Base-by-base conservation (phyloP, 257 asterid genomes). In the Ligustrum vulgare region DNA sequence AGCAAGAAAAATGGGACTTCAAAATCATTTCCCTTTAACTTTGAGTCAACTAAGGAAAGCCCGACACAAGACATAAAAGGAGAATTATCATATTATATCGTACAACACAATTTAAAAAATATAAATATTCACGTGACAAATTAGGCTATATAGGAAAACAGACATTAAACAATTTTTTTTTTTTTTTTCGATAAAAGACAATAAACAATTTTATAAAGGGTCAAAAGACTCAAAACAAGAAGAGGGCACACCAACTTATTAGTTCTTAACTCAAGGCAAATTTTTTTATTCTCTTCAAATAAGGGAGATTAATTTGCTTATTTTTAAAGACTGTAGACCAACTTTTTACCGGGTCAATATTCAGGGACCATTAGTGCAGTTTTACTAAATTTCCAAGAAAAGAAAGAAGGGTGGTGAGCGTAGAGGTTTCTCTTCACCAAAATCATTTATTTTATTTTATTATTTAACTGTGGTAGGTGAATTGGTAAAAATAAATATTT, bases 401-500 rank as follows among this genome's bases (percentile, higher is more conserved):
- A 16, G 1, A 16, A 47, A 16, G 1, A 13, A 6, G 60, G 7
- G 23, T 16, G 9, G 67, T 22, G 18, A 35, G 16, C 3, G 32
- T 58, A 5, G 31, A 58, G 22, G 33, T 20, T 9, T 22, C 66
- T 58, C 15, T n/a, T 11, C n/a, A 13, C n/a, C 56, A 15, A 15
- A 45, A 45, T 45, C 56, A 15, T 16, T 45, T 28, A 28, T 28
- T 28, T 28, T 28, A 28, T 28, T 45, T 45, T 45, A 45, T 20
- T 0, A 45, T 78, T 47, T 63, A 1, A 23, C 15, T 33, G 86
- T 18, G 71, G 83, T 82, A 20, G 86, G 86, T 82, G 71, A 78
- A 75, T 37, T 32, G 31, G 60, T 31, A 8, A 47, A 36, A 28
- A 9, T 4, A 36, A 28, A 9, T 4, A 36, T 28, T 71, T 79